phyloP scores from a whole-genome alignment of 208 protist species.

The Acanthamoeba lenticulata region DNA sequence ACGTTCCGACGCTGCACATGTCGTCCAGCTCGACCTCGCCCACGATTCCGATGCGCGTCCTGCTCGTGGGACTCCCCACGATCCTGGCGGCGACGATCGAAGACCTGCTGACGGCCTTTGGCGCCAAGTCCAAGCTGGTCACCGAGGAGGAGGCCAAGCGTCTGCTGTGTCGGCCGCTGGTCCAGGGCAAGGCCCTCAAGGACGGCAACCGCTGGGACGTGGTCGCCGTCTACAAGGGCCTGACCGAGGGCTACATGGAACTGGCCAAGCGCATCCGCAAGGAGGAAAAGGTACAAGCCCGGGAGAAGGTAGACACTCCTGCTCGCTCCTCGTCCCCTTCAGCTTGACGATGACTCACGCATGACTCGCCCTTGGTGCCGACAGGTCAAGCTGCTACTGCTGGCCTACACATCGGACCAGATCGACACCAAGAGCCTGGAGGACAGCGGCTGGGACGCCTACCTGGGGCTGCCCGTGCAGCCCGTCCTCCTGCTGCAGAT shows the following conservation, averaged over 20 bases:
- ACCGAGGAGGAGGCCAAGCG: neutral
- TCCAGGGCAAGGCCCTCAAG: neutral
- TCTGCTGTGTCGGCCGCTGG: neutral
- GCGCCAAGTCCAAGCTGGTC: slow-evolving; percentile 21
- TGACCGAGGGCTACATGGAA: neutral
- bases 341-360: too few relatives aligned
- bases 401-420: slow-evolving; percentile 29
- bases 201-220: neutral
- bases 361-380: too few relatives aligned
- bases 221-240: slow-evolving; percentile 20
- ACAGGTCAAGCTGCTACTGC: neutral
- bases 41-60: neutral
- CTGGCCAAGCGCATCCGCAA: neutral
- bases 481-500: slow-evolving; percentile 11
- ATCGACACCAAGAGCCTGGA: slow-evolving; percentile 40
- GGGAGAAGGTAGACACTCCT: neutral
- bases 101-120: neutral
- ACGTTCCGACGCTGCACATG: neutral
- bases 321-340: neutral
- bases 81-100: neutral
- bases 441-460: slow-evolving; percentile 32
- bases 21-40: neutral
- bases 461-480: neutral
- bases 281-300: slow-evolving; percentile 50
- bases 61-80: neutral